Percentiles rank a stretch among this genome's conserved stretches.
phyloP scores from a whole-genome alignment of 306 rosid genomes.

The Trifolium dubium region DNA sequence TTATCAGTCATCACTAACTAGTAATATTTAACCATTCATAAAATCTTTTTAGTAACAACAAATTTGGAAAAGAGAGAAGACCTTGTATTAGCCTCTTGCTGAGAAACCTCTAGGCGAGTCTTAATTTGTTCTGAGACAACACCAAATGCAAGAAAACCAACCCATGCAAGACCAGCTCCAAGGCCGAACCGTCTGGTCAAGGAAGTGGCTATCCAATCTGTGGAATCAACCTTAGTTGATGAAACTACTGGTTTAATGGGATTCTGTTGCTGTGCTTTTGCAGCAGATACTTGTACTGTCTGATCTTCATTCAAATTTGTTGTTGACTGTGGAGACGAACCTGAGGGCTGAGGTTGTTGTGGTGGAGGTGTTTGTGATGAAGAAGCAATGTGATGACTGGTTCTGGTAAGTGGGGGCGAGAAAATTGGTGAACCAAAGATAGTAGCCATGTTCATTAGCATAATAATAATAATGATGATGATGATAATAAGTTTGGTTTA shows the following conservation, averaged over 20 bases:
- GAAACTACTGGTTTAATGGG: constrained; percentile 45
- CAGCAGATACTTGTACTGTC: constrained; percentile 39
- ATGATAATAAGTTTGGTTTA: constrained; percentile 29
- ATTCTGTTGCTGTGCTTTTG: constrained; percentile 51
- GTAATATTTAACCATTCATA: constrained; percentile 3
- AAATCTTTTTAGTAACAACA: background rate
- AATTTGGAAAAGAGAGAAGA: constrained; percentile 8
- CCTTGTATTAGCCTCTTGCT: constrained; percentile 87
- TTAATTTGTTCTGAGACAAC: constrained; percentile 92
- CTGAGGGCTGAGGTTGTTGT: constrained; percentile 54
- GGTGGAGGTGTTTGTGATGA: constrained; percentile 63
- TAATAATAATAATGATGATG: too few species aligned
- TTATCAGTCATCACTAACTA: constrained; percentile 26
- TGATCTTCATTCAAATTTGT: constrained; percentile 53
- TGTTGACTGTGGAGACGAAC: constrained; percentile 49
- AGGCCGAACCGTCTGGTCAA: constrained; percentile 87
- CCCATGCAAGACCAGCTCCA: constrained; percentile 99
- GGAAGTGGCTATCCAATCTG: constrained; percentile 88
- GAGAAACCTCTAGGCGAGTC: constrained; percentile 92
- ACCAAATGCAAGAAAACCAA: constrained; percentile 79
- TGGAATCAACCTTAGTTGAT: constrained; percentile 64
- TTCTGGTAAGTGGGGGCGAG: constrained; percentile 68
- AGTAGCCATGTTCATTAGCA: constrained; percentile 67
- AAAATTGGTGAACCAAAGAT: constrained; percentile 68
- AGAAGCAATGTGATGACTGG: constrained; percentile 56